A percentile compares a stretch with the other conserved stretches of the same genome.
phyloP scores from a whole-genome alignment of 345 rosid species.

The Gynandropsis gynandra region DNA sequence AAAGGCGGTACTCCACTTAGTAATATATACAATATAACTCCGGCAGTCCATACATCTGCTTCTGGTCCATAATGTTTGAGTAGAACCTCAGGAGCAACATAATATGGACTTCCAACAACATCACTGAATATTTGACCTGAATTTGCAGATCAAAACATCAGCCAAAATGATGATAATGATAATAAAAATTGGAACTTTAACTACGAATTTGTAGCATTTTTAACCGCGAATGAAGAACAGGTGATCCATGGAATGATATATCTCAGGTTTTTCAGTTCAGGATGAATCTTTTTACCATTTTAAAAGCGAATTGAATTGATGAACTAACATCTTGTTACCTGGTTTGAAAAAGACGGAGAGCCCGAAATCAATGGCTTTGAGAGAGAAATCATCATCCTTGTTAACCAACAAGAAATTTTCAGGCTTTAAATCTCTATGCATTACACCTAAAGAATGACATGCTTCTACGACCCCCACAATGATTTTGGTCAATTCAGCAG shows the following conservation, averaged over 20 bases:
- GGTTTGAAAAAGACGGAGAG: conserved; percentile 99
- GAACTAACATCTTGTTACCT: conserved; percentile 36
- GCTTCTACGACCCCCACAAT: conserved; percentile 96
- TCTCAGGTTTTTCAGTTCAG: neutral
- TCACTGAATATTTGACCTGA: conserved; percentile 82
- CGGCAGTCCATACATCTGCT: conserved; percentile 99
- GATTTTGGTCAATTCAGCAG: conserved; percentile 90
- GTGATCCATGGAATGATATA: too few species aligned
- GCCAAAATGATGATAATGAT: conserved; percentile 1
- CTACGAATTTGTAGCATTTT: neutral
- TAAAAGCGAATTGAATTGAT: too few species aligned
- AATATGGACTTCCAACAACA: conserved; percentile 98
- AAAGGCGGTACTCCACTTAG: conserved; percentile 98
- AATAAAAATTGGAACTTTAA: neutral
- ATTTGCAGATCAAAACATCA: conserved; percentile 14
- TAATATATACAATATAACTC: conserved; percentile 87
- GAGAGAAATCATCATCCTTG: conserved; percentile 96
- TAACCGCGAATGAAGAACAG: too few species aligned
- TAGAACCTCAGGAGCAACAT: conserved; percentile 98
- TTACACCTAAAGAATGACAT: conserved; percentile 92
- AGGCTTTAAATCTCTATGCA: conserved; percentile 98
- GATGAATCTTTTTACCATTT: too few species aligned
- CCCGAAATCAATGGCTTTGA: conserved; percentile 97
- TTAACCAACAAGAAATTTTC: conserved; percentile 99
- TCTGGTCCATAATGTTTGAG: conserved; percentile 87